Evolutionary conservation across 495 filamentous ascomycete species (phyloP), one percentile per base, ranked within the genome.

Genomic region (Neurospora sublineolata): DNA sequence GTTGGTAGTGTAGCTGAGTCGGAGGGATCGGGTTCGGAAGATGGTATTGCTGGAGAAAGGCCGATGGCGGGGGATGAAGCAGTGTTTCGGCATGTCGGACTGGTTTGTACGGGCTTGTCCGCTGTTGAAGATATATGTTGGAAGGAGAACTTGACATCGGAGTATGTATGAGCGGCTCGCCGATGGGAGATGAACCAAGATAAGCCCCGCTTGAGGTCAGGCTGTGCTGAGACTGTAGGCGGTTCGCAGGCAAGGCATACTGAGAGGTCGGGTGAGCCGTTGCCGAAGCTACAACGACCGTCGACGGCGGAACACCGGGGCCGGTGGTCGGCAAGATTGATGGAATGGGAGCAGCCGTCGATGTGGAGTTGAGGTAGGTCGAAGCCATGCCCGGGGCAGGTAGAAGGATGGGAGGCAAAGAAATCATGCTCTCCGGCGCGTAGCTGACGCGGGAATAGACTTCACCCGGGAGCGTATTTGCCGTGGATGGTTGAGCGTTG

Each of bases 1-100:
- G 92, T 76, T 97, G 94, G 75, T 97, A 99, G 76, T 97, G 95
- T 93, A 99, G 97, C 82, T 97, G 92, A 58, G 75, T 93, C 84
- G 78, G 91, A 27, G 78, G 75, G 3, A 81, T 60, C 9, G 74
- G 44, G 72, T 77, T 79, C 83, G 70, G 86, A 78, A 78, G 91
- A 84, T 78, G 88, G 71, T 91, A 90, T 73, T 92, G 89, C 67
- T 94, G 88, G 67, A 97, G 86, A 12, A 93, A 92, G 0, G 88
- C 86, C 16, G 92, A 92, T 0, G 93, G 92, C 68, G 95, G 93
- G 14, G 94, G 95, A 37, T 95, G 92, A 20, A 97, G 86, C 23
- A 99, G 85, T 4, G 93, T 97, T 73, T 93, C 93, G 69, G 97
- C 92, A 69, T 90, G 87, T 69, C 94, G 91, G 37, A 99, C 89